Evolutionary conservation across 2,329 filamentous ascomycete species (phyloP), one percentile per base, ranked within the genome.

Genomic region (Dichotomopilus funicola): DNA sequence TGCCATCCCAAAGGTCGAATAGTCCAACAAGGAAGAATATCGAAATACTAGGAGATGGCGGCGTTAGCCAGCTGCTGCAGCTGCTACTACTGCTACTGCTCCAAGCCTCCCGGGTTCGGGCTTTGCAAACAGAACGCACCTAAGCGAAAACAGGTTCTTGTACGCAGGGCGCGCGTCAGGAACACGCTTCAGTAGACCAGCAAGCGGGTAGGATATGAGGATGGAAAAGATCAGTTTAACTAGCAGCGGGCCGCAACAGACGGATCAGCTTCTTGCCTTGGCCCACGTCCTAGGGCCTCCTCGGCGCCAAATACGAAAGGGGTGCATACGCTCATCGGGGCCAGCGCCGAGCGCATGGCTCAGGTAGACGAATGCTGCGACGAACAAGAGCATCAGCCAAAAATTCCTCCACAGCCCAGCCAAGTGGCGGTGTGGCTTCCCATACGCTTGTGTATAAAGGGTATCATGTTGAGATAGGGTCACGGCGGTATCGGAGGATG

Each of bases 161-260:
- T 83, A 81, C 64, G 84, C 85, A 53, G 92, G 92, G 51, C 87
- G 85, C 49, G 82, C 75, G 73, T 99, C 94, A 36, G 94, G 92
- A 19, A 99, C 80, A 52, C 94, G 83, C 72, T 99, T 99, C 7
- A 99, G 79, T 33, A 95, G 70, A 31, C 81, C 94, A 48, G 94
- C 90, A 53, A 99, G 79, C 2, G 94, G 94, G 68, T 95, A 99
- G 9, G 94, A 97, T 41, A 96, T 72, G 48, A 99, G 78, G 71
- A 97, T 95, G 6, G 89, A 90, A 68, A 85, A 86, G 65, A 96
- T 87, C 64, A 97, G 87, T 71, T 99, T 99, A 64, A 99, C 91
- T 96, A 64, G 55, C 19, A 27, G 19, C 19, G 19, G 19, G 19
- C 19, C 48, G n/a, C 8, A 31, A 19, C 2, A 27, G 40, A 48